Conservation (phyloP, 371 early-diverging fungal genomes). For the Sporodiniella umbellata region DNA sequence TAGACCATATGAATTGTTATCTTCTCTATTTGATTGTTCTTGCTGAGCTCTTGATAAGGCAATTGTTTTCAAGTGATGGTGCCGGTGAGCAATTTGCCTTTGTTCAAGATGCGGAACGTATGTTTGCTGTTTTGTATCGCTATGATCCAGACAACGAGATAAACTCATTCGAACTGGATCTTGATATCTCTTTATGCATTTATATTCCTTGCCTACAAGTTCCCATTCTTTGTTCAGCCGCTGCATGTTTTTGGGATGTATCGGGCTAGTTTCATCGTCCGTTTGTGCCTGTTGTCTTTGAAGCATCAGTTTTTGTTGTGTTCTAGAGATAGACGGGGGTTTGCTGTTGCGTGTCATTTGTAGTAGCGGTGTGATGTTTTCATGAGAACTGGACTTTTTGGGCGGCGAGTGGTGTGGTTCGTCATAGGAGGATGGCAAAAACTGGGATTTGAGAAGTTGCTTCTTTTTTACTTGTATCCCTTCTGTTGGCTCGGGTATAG, state of each 20-base stretch:
- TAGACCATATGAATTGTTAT: neutral
- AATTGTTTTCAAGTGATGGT: constrained; percentile 17
- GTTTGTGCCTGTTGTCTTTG: constrained; percentile 48
- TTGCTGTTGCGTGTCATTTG: neutral
- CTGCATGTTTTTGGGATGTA: constrained; percentile 49
- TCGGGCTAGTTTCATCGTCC: constrained; percentile 45
- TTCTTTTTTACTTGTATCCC: constrained; percentile 6
- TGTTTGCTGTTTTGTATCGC: neutral
- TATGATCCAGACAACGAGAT: constrained; percentile 19
- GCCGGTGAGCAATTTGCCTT: constrained; percentile 16
- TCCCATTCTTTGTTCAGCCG: constrained; percentile 48
- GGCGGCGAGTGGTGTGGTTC: constrained; percentile 1
- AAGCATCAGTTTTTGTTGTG: constrained; percentile 50
- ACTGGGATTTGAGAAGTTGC: constrained; percentile 15
- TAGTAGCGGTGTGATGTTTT: neutral
- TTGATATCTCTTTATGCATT: constrained; percentile 26
- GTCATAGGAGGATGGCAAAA: constrained; percentile 5
- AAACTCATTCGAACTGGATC: constrained; percentile 44
- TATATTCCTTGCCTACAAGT: constrained; percentile 43
- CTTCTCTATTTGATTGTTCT: neutral
- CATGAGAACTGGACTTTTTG: neutral
- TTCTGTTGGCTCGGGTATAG: neutral
- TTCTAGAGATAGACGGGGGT: constrained; percentile 29
- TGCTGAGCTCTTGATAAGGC: constrained; percentile 11
- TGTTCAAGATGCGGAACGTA: constrained; percentile 18